Evolutionary conservation across 768 basidiomycete genomes (phyloP).

Genomic region (Naganishia vishniacii): DNA sequence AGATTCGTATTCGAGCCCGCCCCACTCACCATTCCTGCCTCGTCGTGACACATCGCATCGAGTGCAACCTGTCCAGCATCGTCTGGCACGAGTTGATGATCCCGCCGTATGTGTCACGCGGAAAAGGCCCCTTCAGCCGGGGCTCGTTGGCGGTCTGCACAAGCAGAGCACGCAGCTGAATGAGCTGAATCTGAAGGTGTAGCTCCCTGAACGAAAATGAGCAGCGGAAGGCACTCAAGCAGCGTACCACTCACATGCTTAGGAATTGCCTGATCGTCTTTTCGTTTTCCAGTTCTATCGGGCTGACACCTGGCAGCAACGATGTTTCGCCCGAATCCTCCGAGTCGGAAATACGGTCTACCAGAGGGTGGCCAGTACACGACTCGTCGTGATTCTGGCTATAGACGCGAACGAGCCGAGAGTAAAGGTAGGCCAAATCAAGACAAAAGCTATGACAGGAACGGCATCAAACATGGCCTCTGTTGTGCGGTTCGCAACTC

Average conservation of each 20-base stretch:
- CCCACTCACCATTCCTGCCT: slow-evolving; percentile 75
- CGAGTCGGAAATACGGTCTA: slow-evolving; percentile 1
- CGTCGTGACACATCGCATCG: slow-evolving; percentile 95
- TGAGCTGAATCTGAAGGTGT: slow-evolving; percentile 83
- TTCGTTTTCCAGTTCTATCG: slow-evolving; percentile 24
- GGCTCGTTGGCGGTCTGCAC: slow-evolving; percentile 88
- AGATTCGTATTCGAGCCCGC: not conserved
- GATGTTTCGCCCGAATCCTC: slow-evolving; percentile 46
- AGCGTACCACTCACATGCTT: slow-evolving; percentile 18
- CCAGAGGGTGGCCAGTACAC: slow-evolving; percentile 24
- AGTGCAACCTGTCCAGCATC: slow-evolving; percentile 66
- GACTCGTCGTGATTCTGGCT: slow-evolving; percentile 50
- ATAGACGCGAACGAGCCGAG: slow-evolving; percentile 79
- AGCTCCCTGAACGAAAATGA: slow-evolving; percentile 66
- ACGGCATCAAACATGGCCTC: not conserved
- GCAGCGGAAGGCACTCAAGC: not conserved
- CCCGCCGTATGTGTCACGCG: slow-evolving; percentile 68
- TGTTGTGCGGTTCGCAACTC: slow-evolving; percentile 36
- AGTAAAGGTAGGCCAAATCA: slow-evolving; percentile 92
- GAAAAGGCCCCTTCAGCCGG: slow-evolving; percentile 91
- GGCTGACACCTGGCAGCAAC: slow-evolving; percentile 23
- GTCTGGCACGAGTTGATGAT: slow-evolving; percentile 47
- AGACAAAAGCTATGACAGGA: slow-evolving; percentile 66
- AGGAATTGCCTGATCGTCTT: slow-evolving; percentile 9
- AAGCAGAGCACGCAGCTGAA: slow-evolving; percentile 76